phyloP scores from a whole-genome alignment of 331 rosid species.

The Malus hybrid region DNA sequence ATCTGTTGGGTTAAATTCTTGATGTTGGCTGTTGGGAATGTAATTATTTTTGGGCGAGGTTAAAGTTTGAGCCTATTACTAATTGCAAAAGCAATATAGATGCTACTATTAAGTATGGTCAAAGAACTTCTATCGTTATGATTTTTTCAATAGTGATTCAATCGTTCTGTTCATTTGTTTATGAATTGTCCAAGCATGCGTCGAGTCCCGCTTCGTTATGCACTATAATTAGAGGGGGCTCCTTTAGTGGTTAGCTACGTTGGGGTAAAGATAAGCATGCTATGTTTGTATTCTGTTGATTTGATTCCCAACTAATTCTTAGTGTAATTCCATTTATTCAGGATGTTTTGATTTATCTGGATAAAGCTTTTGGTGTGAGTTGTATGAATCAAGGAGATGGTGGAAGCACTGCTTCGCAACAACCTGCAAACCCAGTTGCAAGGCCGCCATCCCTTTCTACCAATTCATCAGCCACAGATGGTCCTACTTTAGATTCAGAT shows the following conservation, averaged over 20 bases:
- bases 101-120: not conserved
- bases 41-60: not conserved
- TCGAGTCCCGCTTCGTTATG: not conserved
- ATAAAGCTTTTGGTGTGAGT: constrained; percentile 71
- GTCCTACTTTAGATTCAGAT: constrained; percentile 54
- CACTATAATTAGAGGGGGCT: not conserved
- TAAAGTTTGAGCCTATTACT: not conserved
- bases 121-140: not conserved
- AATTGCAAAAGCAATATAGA: not conserved
- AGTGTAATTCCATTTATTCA: constrained; percentile 18
- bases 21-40: not conserved
- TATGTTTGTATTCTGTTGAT: not conserved
- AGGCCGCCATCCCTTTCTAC: constrained; percentile 50
- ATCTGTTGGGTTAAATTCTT: not conserved
- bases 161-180: not conserved
- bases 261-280: not conserved
- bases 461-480: constrained; percentile 50
- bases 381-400: constrained; percentile 55
- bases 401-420: constrained; percentile 52
- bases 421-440: constrained; percentile 38
- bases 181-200: not conserved
- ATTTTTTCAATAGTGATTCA: not conserved
- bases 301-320: not conserved
- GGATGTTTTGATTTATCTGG: constrained; percentile 85
- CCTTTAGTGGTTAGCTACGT: not conserved